Conservation (phyloP, 345 rosid species). For the Eucalyptus coolabah region DNA sequence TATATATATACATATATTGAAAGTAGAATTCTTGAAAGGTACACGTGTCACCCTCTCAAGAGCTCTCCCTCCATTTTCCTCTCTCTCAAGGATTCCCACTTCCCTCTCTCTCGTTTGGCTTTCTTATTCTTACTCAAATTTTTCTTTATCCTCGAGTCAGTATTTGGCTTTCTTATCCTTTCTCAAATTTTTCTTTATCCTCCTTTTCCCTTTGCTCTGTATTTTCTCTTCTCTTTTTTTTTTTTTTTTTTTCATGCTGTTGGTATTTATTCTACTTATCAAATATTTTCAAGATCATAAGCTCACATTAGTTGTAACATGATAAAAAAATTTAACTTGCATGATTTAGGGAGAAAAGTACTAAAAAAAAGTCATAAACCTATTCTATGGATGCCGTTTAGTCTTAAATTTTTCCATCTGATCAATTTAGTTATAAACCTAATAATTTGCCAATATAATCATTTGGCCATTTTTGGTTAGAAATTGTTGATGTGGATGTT, state of each 20-base stretch:
- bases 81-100: neutral
- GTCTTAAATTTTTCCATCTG: fast-evolving
- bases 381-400: fast-evolving
- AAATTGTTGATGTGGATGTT: fast-evolving
- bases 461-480: fast-evolving
- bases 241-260: neutral
- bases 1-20: neutral
- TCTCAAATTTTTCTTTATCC: neutral
- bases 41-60: neutral
- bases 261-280: neutral
- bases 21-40: neutral
- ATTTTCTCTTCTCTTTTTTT: neutral
- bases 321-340: neutral
- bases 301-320: neutral
- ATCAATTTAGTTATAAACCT: neutral
- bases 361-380: neutral
- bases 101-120: neutral
- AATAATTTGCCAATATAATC: neutral
- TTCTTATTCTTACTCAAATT: neutral
- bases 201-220: neutral
- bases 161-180: neutral
- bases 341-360: neutral
- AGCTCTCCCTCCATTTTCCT: neutral
- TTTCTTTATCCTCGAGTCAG: neutral
- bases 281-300: neutral